Percentiles rank a stretch among this genome's conserved stretches.
phyloP scores from a whole-genome alignment of 2,329 filamentous ascomycete genomes.

The Colletotrichum nymphaeae region DNA sequence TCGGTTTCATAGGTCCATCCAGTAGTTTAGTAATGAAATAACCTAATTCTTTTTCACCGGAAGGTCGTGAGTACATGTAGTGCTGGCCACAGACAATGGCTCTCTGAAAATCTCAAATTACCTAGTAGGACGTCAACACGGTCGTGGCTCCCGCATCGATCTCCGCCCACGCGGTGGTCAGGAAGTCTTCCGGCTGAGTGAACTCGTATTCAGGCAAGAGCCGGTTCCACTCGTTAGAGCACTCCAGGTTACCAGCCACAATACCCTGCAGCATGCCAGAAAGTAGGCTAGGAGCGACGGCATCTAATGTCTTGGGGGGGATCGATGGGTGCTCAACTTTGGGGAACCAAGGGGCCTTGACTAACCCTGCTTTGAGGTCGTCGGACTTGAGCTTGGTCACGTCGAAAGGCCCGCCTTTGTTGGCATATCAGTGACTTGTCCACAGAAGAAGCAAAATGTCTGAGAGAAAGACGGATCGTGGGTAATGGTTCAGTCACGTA shows the following conservation, averaged over 20 bases:
- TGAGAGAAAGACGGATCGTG: too few species aligned
- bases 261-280: conserved; percentile 50
- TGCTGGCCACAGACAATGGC: not conserved
- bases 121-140: not conserved
- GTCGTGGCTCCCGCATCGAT: not conserved
- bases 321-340: conserved; percentile 40
- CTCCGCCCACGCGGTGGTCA: conserved; percentile 50
- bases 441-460: too few species aligned
- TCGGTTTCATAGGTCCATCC: too few species aligned
- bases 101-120: too few species aligned
- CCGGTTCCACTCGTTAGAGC: conserved; percentile 57
- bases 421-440: not conserved
- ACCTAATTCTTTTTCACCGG: too few species aligned
- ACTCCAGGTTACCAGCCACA: conserved; percentile 46
- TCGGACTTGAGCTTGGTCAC: conserved; percentile 57
- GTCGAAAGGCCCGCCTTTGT: conserved; percentile 7
- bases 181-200: conserved; percentile 51
- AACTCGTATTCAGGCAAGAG: conserved; percentile 58
- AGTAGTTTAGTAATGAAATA: too few species aligned
- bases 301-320: conserved; percentile 38
- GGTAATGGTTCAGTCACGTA: conserved; percentile 30
- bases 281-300: conserved; percentile 28
- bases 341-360: conserved; percentile 55
- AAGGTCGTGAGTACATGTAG: too few species aligned
- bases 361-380: conserved; percentile 58